Percentiles rank a stretch among this genome's conserved stretches.
phyloP scores from a whole-genome alignment of 306 rosid genomes.

The Fragaria nilgerrensis region DNA sequence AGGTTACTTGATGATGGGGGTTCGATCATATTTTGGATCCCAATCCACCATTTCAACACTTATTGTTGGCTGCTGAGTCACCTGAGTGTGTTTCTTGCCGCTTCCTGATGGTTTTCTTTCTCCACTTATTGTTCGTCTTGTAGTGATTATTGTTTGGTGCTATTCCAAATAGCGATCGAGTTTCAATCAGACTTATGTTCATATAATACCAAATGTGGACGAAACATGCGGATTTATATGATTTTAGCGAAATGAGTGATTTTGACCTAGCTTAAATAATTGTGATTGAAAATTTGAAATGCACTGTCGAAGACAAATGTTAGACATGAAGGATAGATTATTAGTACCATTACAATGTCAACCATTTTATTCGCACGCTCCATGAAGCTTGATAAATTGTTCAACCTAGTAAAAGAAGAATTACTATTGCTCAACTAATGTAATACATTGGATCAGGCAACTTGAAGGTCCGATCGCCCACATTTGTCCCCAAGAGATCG shows the following conservation, averaged over 20 bases:
- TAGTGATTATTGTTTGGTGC: no score
- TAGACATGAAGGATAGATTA: neutral
- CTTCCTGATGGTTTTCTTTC: neutral
- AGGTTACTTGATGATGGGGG: no score
- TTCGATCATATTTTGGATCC: no score
- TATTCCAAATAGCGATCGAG: no score
- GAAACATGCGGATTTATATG: neutral
- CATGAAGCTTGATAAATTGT: neutral
- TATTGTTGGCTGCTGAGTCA: neutral
- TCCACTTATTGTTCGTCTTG: no score
- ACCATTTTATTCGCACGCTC: neutral
- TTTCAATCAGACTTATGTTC: neutral
- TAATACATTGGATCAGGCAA: slow-evolving; percentile 66
- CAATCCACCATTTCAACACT: no score
- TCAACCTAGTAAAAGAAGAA: neutral
- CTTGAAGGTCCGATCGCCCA: slow-evolving; percentile 56
- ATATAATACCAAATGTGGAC: neutral
- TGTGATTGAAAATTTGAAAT: neutral
- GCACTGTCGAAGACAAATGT: neutral
- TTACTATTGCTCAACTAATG: slow-evolving; percentile 26
- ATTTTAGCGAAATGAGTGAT: neutral
- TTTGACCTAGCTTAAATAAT: neutral
- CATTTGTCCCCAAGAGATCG: slow-evolving; percentile 43
- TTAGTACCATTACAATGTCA: neutral
- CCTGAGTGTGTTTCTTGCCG: neutral